phyloP scores from a whole-genome alignment of 2,329 filamentous ascomycete species.

The Aspergillus fijiensis region DNA sequence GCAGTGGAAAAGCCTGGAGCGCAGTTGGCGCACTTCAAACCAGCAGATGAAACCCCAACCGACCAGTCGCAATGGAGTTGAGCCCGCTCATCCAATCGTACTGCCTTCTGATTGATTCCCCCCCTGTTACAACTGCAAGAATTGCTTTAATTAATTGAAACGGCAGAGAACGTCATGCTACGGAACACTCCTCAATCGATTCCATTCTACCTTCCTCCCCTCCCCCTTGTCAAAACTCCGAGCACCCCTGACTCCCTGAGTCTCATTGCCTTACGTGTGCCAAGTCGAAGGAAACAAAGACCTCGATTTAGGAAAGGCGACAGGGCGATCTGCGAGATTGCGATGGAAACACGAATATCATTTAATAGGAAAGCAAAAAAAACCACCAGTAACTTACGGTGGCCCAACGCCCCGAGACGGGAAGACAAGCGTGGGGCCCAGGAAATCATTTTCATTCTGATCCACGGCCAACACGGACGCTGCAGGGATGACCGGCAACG shows the following conservation, averaged over 20 bases:
- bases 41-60: slow-evolving; percentile 3
- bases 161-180: slow-evolving; percentile 5
- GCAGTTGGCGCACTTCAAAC: neutral
- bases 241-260: slow-evolving; percentile 5
- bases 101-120: neutral
- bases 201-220: neutral
- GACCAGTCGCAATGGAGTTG: slow-evolving; percentile 6
- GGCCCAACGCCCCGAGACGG: slow-evolving; percentile 3
- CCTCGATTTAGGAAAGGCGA: neutral
- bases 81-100: slow-evolving; percentile 2
- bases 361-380: no score
- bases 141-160: neutral
- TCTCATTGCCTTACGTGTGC: neutral
- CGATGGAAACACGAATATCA: neutral
- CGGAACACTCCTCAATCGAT: neutral
- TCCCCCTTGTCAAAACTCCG: neutral
- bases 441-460: slow-evolving; percentile 10
- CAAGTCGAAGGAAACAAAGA: neutral
- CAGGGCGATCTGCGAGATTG: neutral
- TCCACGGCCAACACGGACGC: slow-evolving; percentile 22
- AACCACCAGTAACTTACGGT: neutral
- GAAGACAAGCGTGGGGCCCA: slow-evolving; percentile 15
- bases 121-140: neutral
- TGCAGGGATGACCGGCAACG: slow-evolving; percentile 13
- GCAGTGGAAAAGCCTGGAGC: neutral